Evolutionary conservation across 176 grass and related monocot species (phyloP), one percentile per base, ranked within the genome.

Genomic region (Microstegium vimineum): DNA sequence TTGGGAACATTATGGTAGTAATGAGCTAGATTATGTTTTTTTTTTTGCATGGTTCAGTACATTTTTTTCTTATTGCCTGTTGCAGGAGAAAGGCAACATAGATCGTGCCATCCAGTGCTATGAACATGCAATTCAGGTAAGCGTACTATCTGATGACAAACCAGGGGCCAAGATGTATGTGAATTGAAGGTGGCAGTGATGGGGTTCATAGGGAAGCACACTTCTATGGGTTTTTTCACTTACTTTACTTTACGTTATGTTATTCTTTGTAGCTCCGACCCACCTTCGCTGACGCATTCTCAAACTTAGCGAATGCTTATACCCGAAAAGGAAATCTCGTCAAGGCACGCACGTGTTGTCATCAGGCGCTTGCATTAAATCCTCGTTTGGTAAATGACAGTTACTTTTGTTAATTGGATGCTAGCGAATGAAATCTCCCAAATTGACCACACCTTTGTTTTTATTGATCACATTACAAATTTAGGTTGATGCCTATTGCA

Each of bases 241-340:
- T 7, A 18, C 54, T 49, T 4, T n/a, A 68, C 72, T 47, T 28
- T 38, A 80, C 30, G 28, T 63, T 86, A 14, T 57, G 28, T 63
- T 86, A 14, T 57, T 78, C 82, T 70, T 71, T 87, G 34, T 76
- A 92, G 93, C 77, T 95, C 38, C 84, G 82, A 8, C 93, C 90
- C 11, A 90, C 73, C 73, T 95, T 92, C 6, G 87, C 82, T 77
- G 90, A 95, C 78, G 93, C 90, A 71, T 92, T 90, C 82, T 80
- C 93, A 62, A 95, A 95, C 83, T 76, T 95, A 79, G 93, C 90
- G 7, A 83, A 81, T 88, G 93, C 87, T 61, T 94, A 94, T 62
- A 94, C 85, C 23, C 83, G 78, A 77, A 94, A 88, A 81, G 93
- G 93, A 68, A 85, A 83, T 66, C 83, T 94, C 25, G 80, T 62